These are phyloP conservation scores for Calonectria crousiana DNA, from an alignment of 2,329 filamentous ascomycete genomes.

Conservation along the genomic window DNA sequence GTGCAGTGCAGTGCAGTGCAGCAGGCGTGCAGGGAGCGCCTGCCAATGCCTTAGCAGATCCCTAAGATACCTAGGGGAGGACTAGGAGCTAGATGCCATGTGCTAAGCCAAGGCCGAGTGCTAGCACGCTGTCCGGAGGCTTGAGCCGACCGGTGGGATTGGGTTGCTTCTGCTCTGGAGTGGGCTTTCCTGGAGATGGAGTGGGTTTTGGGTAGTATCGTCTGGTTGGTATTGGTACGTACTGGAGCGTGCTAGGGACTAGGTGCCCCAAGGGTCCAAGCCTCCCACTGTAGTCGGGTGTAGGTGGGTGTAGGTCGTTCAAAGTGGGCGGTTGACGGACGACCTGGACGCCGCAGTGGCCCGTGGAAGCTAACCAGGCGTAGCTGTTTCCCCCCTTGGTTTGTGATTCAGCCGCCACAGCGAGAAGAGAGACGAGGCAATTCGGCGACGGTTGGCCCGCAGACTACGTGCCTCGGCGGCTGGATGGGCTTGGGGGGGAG, in stretches of 20 bases:
- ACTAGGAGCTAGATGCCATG: background rate
- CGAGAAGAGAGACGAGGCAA: slow-evolving; percentile 35
- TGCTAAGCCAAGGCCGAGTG: slow-evolving; percentile 4
- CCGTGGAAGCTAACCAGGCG: slow-evolving; percentile 35
- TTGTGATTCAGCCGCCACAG: slow-evolving; percentile 43
- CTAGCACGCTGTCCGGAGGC: slow-evolving; percentile 3
- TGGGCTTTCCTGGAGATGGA: slow-evolving; percentile 37
- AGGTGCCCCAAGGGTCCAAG: slow-evolving; percentile 19
- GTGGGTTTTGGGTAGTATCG: slow-evolving; percentile 31
- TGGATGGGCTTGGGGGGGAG: slow-evolving; percentile 7
- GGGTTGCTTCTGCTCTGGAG: slow-evolving; percentile 25
- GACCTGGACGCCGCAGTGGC: slow-evolving; percentile 24
- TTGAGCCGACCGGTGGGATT: slow-evolving; percentile 33
- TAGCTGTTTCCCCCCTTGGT: slow-evolving; percentile 27
- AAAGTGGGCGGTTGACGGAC: slow-evolving; percentile 24
- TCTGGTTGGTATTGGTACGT: slow-evolving; percentile 1
- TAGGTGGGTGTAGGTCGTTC: slow-evolving; percentile 16
- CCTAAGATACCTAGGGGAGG: background rate
- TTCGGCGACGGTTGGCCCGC: slow-evolving; percentile 35
- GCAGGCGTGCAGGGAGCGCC: slow-evolving; percentile 2
- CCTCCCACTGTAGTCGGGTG: slow-evolving; percentile 14
- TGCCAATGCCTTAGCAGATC: slow-evolving; percentile 3
- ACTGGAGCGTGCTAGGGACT: slow-evolving; percentile 3
- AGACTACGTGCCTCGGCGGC: slow-evolving; percentile 21
- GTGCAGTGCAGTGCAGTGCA: slow-evolving; percentile 7